These are phyloP conservation scores for Elsinoe australis DNA, from an alignment of 2,329 filamentous ascomycete species.

Conservation along the genomic window DNA sequence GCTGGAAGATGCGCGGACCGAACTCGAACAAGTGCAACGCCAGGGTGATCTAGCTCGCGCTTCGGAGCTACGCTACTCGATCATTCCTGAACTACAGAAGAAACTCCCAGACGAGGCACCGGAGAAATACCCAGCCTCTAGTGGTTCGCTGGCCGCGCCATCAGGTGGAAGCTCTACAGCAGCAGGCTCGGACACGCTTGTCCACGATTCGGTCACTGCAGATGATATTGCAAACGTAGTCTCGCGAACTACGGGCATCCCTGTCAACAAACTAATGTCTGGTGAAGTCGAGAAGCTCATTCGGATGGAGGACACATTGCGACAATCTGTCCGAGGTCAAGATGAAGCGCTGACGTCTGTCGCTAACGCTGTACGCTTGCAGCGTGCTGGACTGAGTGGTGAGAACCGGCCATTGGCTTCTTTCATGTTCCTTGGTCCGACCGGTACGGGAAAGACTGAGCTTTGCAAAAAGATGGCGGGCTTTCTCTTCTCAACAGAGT, in stretches of 20 bases:
- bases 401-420: slow-evolving; percentile 87
- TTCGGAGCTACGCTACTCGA: slow-evolving; percentile 82
- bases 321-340: slow-evolving; percentile 79
- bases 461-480: slow-evolving; percentile 91
- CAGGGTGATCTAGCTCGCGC: slow-evolving; percentile 83
- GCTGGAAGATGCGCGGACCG: slow-evolving; percentile 76
- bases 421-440: slow-evolving; percentile 96
- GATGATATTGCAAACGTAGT: slow-evolving; percentile 94
- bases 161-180: slow-evolving; percentile 14
- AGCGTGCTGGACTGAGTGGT: slow-evolving; percentile 82
- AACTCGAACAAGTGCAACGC: slow-evolving; percentile 80
- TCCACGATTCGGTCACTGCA: slow-evolving; percentile 90
- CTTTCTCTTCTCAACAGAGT: slow-evolving; percentile 88
- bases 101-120: slow-evolving; percentile 68
- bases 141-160: slow-evolving; percentile 17
- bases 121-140: too few relatives aligned
- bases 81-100: slow-evolving; percentile 71
- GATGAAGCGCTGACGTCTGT: slow-evolving; percentile 89
- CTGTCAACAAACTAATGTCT: slow-evolving; percentile 82
- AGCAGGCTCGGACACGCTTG: slow-evolving; percentile 48
- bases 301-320: slow-evolving; percentile 85
- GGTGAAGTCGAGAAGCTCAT: slow-evolving; percentile 93
- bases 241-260: slow-evolving; percentile 84
- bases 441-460: slow-evolving; percentile 94
- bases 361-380: slow-evolving; percentile 85